Base-by-base conservation (phyloP, 2,329 filamentous ascomycete species). In the Clarireedia paspali region DNA sequence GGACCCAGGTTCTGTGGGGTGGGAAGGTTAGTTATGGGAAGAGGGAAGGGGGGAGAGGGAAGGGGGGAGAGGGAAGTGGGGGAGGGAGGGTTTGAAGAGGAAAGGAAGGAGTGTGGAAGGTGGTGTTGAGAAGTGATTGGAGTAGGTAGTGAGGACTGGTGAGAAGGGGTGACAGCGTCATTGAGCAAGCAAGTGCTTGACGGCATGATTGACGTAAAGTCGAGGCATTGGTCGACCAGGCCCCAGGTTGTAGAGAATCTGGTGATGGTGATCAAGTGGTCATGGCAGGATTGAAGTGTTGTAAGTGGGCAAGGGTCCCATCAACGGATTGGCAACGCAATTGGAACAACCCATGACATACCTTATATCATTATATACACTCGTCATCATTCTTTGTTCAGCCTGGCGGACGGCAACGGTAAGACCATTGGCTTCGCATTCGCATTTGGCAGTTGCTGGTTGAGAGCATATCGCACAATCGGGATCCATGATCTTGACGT, bases 391-490 rank as follows among this genome's bases (percentile, higher is more conserved):
- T 46, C 77, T 75, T 51, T 75, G 71, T 69, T 87, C 84, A 56
- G 83, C 83, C 67, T 86, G 81, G 59, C 76, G 75, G 45, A 87
- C 75, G 58, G 83, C 83, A 56, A 78, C 71, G 62, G 86, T 82
- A 30, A 87, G 75, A 27, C 82, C 80, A 64, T 82, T 83, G 51
- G 81, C 80, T 73, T 87, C 84, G 67, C 84, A 87, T 62, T 84
- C 81, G 69, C 84, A 87, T 59, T 73, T 75, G 63, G 77, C 67
- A 44, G 73, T 74, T 47, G 83, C 82, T 59, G 83, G 81, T 60
- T 77, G 76, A 65, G 76, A 75, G 70, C 84, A 87, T 67, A 87
- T 83, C 53, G 83, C 83, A 70, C 84, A 87, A 71, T 86, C 81
- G 45, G 83, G 83, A 65, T 87, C 83, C 81, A 86, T 85, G 70